These are phyloP conservation scores for Fonsecaea nubica DNA, from an alignment of 2,329 filamentous ascomycete species.

Conservation along the genomic window DNA sequence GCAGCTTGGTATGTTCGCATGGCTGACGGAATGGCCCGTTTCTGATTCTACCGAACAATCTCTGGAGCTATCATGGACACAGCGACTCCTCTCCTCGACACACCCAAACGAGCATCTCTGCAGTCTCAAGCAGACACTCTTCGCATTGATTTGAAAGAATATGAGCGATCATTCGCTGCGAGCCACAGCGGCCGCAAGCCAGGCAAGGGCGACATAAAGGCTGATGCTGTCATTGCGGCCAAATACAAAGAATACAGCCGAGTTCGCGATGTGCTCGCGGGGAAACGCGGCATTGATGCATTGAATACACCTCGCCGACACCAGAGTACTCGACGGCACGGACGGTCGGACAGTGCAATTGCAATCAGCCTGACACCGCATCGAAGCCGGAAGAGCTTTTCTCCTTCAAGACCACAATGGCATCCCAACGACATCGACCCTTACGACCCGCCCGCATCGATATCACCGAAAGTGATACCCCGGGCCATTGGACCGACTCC, in stretches of 20 bases:
- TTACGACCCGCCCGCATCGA: conserved; percentile 51
- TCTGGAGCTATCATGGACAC: conserved; percentile 20
- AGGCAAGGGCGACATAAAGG: conserved; percentile 56
- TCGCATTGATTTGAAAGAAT: conserved; percentile 55
- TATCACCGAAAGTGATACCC: conserved; percentile 43
- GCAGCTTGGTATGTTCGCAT: neutral
- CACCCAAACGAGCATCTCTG: conserved; percentile 34
- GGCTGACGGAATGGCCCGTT: neutral
- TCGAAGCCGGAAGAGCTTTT: conserved; percentile 32
- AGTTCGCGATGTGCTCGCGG: conserved; percentile 45
- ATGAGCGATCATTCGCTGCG: conserved; percentile 54
- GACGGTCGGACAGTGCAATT: conserved; percentile 34
- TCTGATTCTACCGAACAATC: neutral
- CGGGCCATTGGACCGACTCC: conserved; percentile 56
- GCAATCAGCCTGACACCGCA: conserved; percentile 28
- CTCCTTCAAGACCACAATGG: conserved; percentile 46
- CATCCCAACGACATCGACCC: conserved; percentile 53
- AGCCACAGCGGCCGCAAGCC: conserved; percentile 54
- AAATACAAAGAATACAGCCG: conserved; percentile 58
- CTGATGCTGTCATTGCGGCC: conserved; percentile 51
- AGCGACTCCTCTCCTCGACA: conserved; percentile 32
- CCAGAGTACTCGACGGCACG: conserved; percentile 13
- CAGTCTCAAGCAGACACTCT: conserved; percentile 44
- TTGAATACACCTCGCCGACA: conserved; percentile 44
- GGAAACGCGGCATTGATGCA: conserved; percentile 41